Percentiles rank a stretch among this genome's conserved stretches.
These are phyloP conservation scores for Nitzschia palea DNA, from an alignment of 108 stramenopile genomes.

Conservation along the genomic window DNA sequence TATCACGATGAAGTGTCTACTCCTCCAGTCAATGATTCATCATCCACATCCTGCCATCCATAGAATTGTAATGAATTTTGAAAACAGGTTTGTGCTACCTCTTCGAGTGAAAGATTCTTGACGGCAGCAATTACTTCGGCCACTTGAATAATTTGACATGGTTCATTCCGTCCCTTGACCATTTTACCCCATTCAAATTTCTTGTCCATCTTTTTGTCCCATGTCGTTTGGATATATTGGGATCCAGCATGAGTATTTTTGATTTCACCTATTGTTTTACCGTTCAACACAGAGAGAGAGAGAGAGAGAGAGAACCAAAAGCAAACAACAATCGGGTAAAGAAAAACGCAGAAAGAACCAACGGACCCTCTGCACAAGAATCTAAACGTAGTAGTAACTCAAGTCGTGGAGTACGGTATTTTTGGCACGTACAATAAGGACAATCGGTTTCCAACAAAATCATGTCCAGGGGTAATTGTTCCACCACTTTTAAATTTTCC, in stretches of 20 bases:
- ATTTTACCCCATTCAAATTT: constrained; percentile 64
- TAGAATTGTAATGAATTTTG: constrained; percentile 68
- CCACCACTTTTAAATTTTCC: constrained; percentile 80
- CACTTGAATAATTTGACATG: constrained; percentile 85
- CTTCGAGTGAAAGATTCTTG: constrained; percentile 52
- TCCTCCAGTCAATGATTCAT: neutral
- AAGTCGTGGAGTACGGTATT: too few species aligned
- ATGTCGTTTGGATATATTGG: constrained; percentile 60
- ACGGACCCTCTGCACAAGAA: too few species aligned
- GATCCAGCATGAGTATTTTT: constrained; percentile 78
- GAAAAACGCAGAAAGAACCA: too few species aligned
- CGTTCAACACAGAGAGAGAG: too few species aligned
- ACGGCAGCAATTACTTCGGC: constrained; percentile 83
- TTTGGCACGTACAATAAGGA: constrained; percentile 80
- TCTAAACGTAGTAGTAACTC: too few species aligned
- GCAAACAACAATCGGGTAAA: too few species aligned
- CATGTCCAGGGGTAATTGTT: constrained; percentile 73
- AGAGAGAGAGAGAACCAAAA: too few species aligned
- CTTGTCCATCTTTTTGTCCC: constrained; percentile 75
- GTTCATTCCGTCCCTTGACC: constrained; percentile 90
- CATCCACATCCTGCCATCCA: constrained; percentile 12
- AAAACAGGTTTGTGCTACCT: constrained; percentile 62
- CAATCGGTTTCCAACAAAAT: constrained; percentile 96
- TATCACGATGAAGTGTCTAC: too few species aligned
- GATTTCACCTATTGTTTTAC: constrained; percentile 49